Percentiles rank a stretch among this genome's conserved stretches.
Evolutionary conservation across 345 rosid genomes (phyloP).

Genomic region (Bruguiera parviflora): DNA sequence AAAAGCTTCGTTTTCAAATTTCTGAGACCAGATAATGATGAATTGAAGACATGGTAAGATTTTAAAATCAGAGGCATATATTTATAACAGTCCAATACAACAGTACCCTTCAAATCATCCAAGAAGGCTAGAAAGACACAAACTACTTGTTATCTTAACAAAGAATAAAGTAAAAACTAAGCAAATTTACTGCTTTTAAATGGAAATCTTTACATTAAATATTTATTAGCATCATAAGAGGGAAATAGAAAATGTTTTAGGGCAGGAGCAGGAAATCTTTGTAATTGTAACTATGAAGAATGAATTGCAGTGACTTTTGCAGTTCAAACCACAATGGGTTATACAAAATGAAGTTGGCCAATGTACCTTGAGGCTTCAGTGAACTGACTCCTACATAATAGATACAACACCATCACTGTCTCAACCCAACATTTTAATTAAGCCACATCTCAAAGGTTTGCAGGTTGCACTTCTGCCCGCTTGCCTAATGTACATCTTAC

Average conservation of each 20-base stretch:
- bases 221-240: not conserved
- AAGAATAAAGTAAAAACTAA: not conserved
- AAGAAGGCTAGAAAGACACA: not conserved
- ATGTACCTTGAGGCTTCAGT: too few relatives aligned
- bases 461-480: too few relatives aligned
- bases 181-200: not conserved
- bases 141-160: not conserved
- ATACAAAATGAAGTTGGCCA: not conserved
- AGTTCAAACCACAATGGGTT: not conserved
- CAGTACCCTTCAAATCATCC: not conserved
- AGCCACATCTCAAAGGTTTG: too few relatives aligned
- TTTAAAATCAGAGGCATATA: not conserved
- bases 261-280: not conserved
- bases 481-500: too few relatives aligned
- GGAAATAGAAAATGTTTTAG: not conserved
- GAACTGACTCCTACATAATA: too few relatives aligned
- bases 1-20: conserved; percentile 45
- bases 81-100: not conserved
- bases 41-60: conserved; percentile 13
- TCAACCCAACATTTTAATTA: too few relatives aligned
- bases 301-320: not conserved
- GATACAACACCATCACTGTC: too few relatives aligned
- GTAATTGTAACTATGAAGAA: not conserved
- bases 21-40: conserved; percentile 28
- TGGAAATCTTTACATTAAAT: not conserved